These are phyloP conservation scores for Magnusiomyces sp. DNA, from an alignment of 1,139 yeast species.

Conservation along the genomic window DNA sequence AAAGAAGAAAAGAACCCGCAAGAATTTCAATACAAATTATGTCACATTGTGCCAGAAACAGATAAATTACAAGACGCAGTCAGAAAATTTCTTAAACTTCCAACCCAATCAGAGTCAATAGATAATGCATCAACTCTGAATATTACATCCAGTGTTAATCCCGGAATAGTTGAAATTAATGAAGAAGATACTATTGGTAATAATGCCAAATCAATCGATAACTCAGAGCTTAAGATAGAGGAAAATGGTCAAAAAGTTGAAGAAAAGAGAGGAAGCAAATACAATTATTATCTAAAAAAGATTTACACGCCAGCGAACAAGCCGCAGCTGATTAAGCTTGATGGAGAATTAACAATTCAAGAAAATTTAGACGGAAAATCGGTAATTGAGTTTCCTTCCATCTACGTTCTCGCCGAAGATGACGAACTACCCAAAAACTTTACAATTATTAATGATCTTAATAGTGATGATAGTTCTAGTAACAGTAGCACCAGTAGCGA, in stretches of 20 bases:
- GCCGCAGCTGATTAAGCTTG: slow-evolving; percentile 18
- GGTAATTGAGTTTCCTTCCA: slow-evolving; percentile 72
- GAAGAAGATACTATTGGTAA: background rate
- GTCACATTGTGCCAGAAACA: slow-evolving; percentile 10
- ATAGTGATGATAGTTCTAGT: slow-evolving; percentile 2
- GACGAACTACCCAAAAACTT: slow-evolving; percentile 18
- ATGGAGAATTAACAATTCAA: slow-evolving; percentile 27
- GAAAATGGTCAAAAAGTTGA: background rate
- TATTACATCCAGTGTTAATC: no score
- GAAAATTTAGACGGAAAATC: slow-evolving; percentile 46
- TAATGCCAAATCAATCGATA: background rate
- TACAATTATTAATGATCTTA: slow-evolving; percentile 15
- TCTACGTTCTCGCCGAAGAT: slow-evolving; percentile 36
- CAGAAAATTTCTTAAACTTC: slow-evolving; percentile 1
- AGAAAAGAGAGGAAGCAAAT: background rate
- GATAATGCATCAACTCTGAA: background rate
- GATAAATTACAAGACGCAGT: slow-evolving; percentile 7
- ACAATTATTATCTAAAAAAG: slow-evolving; percentile 17
- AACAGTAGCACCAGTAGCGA: slow-evolving; percentile 13
- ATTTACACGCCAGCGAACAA: slow-evolving; percentile 19
- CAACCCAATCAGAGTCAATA: background rate
- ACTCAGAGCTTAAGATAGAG: background rate
- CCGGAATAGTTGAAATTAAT: no score
- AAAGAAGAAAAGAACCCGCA: background rate
- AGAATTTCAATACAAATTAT: slow-evolving; percentile 1